Evolutionary conservation across 352 stramenopile species (phyloP).

Genomic region (Pseudoperonospora humuli): DNA sequence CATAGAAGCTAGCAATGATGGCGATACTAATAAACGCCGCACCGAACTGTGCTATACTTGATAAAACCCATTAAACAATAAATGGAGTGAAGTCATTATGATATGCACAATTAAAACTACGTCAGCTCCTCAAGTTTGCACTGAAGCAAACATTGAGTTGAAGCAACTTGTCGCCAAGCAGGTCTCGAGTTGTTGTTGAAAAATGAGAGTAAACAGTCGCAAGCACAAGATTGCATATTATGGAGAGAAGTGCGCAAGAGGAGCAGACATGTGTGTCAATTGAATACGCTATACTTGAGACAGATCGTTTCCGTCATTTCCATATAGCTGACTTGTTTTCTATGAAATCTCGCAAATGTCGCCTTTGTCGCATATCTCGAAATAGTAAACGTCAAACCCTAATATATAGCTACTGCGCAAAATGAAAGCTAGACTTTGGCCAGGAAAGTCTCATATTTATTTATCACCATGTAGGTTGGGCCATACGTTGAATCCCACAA

Average conservation of each 20-base stretch:
- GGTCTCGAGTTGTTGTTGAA: neutral
- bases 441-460: no score
- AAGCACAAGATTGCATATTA: neutral
- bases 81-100: slow-evolving; percentile 4
- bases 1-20: slow-evolving; percentile 1
- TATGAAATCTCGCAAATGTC: slow-evolving; percentile 1
- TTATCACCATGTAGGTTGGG: no score
- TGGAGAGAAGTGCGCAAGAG: slow-evolving; percentile 1
- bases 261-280: slow-evolving; percentile 1
- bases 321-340: no score
- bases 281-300: neutral
- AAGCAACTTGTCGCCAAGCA: no score
- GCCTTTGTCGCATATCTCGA: no score
- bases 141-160: slow-evolving; percentile 3
- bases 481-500: no score
- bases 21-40: no score
- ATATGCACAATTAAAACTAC: slow-evolving; percentile 17
- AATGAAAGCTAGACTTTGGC: no score
- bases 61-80: neutral
- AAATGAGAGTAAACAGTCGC: neutral
- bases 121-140: slow-evolving; percentile 1
- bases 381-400: no score
- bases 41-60: slow-evolving; percentile 10
- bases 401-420: no score
- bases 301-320: no score